Evolutionary conservation across 495 filamentous ascomycete species (phyloP).

Genomic region (Pseudotulostoma volvatum): DNA sequence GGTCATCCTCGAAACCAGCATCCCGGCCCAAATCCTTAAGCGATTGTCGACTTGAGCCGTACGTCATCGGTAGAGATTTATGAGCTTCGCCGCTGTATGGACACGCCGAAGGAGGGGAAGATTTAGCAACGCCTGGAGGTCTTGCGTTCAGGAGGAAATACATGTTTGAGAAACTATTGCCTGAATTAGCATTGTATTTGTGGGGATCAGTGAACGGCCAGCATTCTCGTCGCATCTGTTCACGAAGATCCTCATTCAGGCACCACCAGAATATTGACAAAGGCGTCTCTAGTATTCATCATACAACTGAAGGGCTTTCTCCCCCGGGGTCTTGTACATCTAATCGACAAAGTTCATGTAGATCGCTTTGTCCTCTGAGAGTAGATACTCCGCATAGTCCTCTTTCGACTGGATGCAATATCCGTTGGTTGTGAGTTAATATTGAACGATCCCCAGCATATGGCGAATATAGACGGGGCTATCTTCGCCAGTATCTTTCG

Average conservation of each 20-base stretch:
- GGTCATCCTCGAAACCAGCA: slow-evolving; percentile 14
- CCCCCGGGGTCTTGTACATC: slow-evolving; percentile 14
- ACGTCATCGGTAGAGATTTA: no score
- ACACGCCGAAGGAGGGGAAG: slow-evolving; percentile 10
- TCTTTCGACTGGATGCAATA: slow-evolving; percentile 16
- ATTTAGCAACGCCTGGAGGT: slow-evolving; percentile 5
- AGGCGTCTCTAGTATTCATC: slow-evolving; percentile 17
- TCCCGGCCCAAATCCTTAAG: slow-evolving; percentile 2
- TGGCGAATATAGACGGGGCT: not conserved
- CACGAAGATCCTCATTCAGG: slow-evolving; percentile 8
- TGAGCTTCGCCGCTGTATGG: no score
- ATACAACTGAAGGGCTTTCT: slow-evolving; percentile 16
- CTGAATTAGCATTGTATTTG: not conserved
- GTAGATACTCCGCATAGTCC: slow-evolving; percentile 2
- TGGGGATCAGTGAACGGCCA: not conserved
- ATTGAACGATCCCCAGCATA: not conserved
- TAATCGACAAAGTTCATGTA: slow-evolving; percentile 15
- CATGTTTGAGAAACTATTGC: slow-evolving; percentile 8
- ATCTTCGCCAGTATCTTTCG: slow-evolving; percentile 14
- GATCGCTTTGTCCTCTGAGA: slow-evolving; percentile 1
- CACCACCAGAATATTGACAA: slow-evolving; percentile 12
- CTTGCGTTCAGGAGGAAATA: slow-evolving; percentile 7
- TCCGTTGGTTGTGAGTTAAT: slow-evolving; percentile 6
- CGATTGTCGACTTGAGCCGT: slow-evolving; percentile 1
- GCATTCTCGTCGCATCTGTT: slow-evolving; percentile 8